Base-by-base conservation (phyloP, 2,329 filamentous ascomycete species). In the Paramyrothecium sp. region DNA sequence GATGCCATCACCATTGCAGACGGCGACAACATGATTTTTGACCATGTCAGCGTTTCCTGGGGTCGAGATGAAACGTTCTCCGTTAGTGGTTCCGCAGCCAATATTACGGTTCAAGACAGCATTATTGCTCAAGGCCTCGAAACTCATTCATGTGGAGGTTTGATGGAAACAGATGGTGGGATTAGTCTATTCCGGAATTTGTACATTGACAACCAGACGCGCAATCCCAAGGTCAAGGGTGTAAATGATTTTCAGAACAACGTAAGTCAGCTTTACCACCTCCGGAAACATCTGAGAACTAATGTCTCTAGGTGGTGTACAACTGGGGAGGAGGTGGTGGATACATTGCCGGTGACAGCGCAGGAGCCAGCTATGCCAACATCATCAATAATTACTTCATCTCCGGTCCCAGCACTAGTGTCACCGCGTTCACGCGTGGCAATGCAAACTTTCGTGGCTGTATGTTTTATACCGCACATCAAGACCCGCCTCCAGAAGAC, bases 321-420 rank as follows among this genome's bases (percentile, higher is more conserved):
- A 85, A 85, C 64, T 85, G 80, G 75, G 81, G 80, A 12, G 73
- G 74, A 1, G 80, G 80, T 0, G 81, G 80, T 5, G 82, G 77
- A 3, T 85, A 84, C 54, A 84, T 83, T 53, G 80, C 80, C 0
- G 81, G 81, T 3, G 80, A 81, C 58, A 80, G 77, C 34, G 69
- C 64, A 0, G 80, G 75, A 3, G 63, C 72, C 22, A 81, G 76
- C 54, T 74, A 77, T 51, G 79, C 75, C 5, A 81, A 85, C 58
- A 79, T 85, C 55, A 72, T 83, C 54, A 78, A 79, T 57, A 85
- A 85, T 67, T 84, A 85, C 66, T 85, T 84, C 67, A 80, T 85
- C 58, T 77, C 76, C 2, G 82, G 82, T 0, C 81, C 81, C 0
- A 76, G 72, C 48, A 83, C 81, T 3, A 75, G 68, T 22, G 75